Base-by-base conservation (phyloP, 2,329 filamentous ascomycete species). In the Alternaria brassicicola region DNA sequence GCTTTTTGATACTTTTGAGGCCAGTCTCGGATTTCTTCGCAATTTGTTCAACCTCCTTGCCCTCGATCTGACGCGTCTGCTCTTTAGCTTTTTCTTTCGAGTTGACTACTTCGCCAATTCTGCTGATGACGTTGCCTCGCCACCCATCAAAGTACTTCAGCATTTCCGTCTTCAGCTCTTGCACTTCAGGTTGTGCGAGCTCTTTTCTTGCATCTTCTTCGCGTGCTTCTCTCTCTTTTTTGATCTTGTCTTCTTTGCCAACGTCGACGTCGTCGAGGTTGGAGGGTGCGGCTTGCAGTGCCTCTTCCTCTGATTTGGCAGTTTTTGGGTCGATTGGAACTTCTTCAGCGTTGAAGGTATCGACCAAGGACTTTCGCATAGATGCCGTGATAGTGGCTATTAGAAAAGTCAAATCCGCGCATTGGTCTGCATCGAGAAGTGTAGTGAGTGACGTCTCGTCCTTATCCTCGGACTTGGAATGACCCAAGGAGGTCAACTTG, bases 91-190 rank as follows among this genome's bases (percentile, higher is more conserved):
- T 68, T 19, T 74, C 73, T 33, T 75, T 70, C 25, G 75, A 75
- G 51, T 79, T 71, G 45, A 84, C 74, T 33, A 92, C 85, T 65
- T 95, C 89, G 17, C 87, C 86, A 23, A 96, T 80, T 13, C 93
- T 86, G 55, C 86, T 83, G 38, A 91, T 80, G 9, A 97, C 85
- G 12, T 82, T 81, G 6, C 86, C 83, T 68, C 91, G 86, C 94
- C 94, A 98, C 63, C 92, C 89, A 57, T 90, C 87, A 72, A 94
- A 96, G 72, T 89, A 88, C 6, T 83, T 79, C 5, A 96, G 74
- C 2, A 88, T 84, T 52, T 89, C 88, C 62, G 85, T 87, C 79
- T 88, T 93, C 67, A 93, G 78, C 67, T 91, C 88, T 56, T 83
- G 79, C 61, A 89, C 82, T 52, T 81, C 80, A 3, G 79, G 78